Evolutionary conservation across 371 early-diverging fungal genomes (phyloP).

Genomic region (Chytridiales sp.): DNA sequence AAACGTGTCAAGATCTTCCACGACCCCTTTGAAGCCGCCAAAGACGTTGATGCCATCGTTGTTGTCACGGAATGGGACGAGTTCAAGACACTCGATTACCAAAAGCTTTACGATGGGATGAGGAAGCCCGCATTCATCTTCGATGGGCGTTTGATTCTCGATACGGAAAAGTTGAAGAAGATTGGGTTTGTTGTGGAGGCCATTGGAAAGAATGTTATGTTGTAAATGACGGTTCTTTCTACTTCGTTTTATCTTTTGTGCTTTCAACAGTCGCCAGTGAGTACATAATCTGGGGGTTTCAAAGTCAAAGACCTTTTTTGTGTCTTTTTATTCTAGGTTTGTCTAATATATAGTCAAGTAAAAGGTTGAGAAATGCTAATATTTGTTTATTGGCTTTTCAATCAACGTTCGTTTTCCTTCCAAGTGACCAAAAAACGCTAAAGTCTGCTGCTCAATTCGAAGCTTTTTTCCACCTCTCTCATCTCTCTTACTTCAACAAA

Average conservation of each 20-base stretch:
- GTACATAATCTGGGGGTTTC: too few species aligned
- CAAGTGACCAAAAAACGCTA: background rate
- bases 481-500: conserved; percentile 34
- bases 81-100: conserved; percentile 79
- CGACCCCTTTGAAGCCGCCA: conserved; percentile 67
- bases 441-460: too few species aligned
- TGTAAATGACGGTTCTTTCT: background rate
- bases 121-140: conserved; percentile 90
- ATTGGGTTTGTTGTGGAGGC: conserved; percentile 83
- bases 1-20: conserved; percentile 63
- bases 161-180: conserved; percentile 65
- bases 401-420: too few species aligned
- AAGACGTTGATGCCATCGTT: conserved; percentile 80
- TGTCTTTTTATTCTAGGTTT: background rate
- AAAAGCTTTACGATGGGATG: conserved; percentile 70
- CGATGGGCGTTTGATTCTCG: conserved; percentile 88
- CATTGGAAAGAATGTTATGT: conserved; percentile 65
- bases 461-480: too few species aligned
- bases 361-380: too few species aligned
- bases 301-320: too few species aligned
- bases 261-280: too few species aligned
- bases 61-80: conserved; percentile 93
- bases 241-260: too few species aligned
- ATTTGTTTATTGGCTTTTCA: too few species aligned
- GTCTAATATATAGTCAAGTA: too few species aligned